These are phyloP conservation scores for Artomyces pyxidatus DNA, from an alignment of 768 basidiomycete genomes.

Conservation along the genomic window DNA sequence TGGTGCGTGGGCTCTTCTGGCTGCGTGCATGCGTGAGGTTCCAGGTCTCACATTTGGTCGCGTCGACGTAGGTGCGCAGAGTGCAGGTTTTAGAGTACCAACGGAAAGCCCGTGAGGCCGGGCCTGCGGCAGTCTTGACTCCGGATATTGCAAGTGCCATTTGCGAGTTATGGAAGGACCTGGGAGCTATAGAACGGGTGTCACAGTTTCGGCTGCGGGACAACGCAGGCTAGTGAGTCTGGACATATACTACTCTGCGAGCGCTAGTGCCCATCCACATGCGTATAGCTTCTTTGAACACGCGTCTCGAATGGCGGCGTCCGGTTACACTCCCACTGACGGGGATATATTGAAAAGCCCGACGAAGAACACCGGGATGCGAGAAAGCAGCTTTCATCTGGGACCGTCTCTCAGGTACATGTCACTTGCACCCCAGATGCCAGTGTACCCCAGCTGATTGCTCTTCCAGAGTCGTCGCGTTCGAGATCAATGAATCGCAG, in stretches of 20 bases:
- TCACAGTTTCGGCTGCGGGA: not conserved
- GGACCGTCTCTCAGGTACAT: constrained; percentile 12
- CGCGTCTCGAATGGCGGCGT: not conserved
- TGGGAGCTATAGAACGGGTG: not conserved
- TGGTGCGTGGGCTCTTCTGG: not conserved
- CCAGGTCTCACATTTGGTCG: not conserved
- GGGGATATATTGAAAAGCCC: constrained; percentile 38
- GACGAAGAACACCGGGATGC: constrained; percentile 43
- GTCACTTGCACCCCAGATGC: too few relatives aligned
- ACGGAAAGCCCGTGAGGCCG: too few relatives aligned
- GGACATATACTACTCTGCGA: not conserved
- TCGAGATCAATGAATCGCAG: constrained; percentile 63
- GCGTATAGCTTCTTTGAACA: not conserved
- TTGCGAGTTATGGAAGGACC: constrained; percentile 3
- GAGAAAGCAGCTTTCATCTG: constrained; percentile 34
- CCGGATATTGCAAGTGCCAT: constrained; percentile 1
- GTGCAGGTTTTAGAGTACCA: not conserved
- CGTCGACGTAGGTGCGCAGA: not conserved
- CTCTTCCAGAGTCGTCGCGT: constrained; percentile 38
- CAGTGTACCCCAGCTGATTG: not conserved
- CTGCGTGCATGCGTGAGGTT: not conserved
- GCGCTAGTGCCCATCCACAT: not conserved
- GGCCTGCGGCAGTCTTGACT: too few relatives aligned
- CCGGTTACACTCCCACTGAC: constrained; percentile 38
- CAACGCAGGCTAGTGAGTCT: constrained; percentile 7